Conservation (phyloP, 345 rosid species). For the Acer negundo region DNA sequence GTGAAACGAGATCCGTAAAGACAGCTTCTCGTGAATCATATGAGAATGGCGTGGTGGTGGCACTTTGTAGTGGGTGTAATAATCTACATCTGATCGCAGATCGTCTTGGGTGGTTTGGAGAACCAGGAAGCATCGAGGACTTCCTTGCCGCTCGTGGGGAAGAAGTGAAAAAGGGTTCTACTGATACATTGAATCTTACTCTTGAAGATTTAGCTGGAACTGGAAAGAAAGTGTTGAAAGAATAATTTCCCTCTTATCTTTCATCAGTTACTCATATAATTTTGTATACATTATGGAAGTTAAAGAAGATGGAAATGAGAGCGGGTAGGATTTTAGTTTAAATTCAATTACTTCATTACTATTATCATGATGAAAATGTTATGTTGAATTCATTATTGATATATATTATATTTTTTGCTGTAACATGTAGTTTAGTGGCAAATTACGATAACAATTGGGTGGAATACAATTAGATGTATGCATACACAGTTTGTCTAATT, state of each 20-base stretch:
- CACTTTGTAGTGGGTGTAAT: constrained; percentile 75
- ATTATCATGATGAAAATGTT: neutral
- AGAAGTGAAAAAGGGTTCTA: constrained; percentile 73
- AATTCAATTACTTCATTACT: neutral
- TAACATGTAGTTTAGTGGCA: neutral
- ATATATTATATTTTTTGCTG: neutral
- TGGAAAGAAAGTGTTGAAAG: constrained; percentile 50
- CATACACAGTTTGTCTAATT: too few species aligned
- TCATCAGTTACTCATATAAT: neutral
- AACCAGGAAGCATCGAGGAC: constrained; percentile 83
- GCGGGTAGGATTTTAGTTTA: neutral
- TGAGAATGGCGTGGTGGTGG: constrained; percentile 89
- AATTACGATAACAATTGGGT: neutral
- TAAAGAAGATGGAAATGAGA: neutral
- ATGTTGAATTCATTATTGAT: too few species aligned
- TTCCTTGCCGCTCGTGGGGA: constrained; percentile 82
- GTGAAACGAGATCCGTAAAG: constrained; percentile 85
- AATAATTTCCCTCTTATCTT: constrained; percentile 17
- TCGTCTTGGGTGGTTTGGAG: constrained; percentile 86
- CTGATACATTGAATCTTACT: constrained; percentile 70
- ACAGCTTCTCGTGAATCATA: constrained; percentile 70
- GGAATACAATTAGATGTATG: too few species aligned
- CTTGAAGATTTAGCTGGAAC: constrained; percentile 67
- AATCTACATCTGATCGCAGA: constrained; percentile 89
- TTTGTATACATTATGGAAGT: neutral